Base-by-base conservation (phyloP, 306 rosid species). In the Datisca glomerata region DNA sequence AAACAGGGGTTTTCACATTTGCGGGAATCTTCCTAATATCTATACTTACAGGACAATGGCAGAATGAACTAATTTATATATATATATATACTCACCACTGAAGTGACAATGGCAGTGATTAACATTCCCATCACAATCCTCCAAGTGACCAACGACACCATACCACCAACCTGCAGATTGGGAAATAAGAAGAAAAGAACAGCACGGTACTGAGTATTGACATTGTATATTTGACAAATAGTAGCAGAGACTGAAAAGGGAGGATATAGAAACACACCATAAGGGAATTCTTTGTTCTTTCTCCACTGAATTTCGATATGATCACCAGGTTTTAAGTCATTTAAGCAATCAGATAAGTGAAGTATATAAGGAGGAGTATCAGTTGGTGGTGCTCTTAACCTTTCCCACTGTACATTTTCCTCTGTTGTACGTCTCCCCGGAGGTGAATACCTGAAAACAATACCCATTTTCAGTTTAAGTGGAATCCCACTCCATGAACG, bases 291-390 rank as follows among this genome's bases (percentile, higher is more conserved):
- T 42, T 53, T 74, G 67, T 64, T 83, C 70, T 75, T 83, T 64
- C 97, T 80, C 97, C 97, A 89, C 48, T 89, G 97, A 40, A 89
- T 83, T 64, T 89, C 97, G 33, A 89, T 63, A 68, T 89, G 81
- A 66, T 89, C 95, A 24, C 86, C 83, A 0, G 95, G 91, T 51
- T 36, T 74, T 18, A 89, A 74, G 49, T 83, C 81, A 18, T 55
- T 60, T 42, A 89, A 67, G 52, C 93, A 80, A 40, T 79, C 81
- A 29, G 93, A 70, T 12, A 51, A 68, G 45, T 83, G 85, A 61
- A 89, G 93, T 47, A 21, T 66, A 45, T 66, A 53, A 21, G 93
- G 59, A 45, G 80, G 70, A 56, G 80, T 69, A 42, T 68, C 71
- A 40, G 80, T 35, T 11, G 93, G 91, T 12, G 97, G 73, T 24